A percentile compares a stretch with the other conserved stretches of the same genome.
phyloP scores from a whole-genome alignment of 306 rosid genomes.

The Quercus agrifolia region DNA sequence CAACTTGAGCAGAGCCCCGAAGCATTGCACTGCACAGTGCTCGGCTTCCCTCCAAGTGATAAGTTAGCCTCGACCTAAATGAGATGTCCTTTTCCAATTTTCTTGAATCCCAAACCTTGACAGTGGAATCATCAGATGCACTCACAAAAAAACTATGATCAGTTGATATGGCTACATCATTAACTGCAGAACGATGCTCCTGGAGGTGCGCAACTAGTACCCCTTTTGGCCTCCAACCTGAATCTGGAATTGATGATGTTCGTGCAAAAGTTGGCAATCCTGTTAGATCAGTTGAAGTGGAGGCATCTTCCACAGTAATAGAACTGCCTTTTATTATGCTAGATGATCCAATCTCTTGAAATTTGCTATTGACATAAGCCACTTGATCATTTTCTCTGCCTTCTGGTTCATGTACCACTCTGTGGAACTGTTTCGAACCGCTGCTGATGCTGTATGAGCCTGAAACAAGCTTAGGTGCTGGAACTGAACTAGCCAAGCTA shows the following conservation, averaged over 20 bases:
- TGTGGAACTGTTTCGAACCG: slow-evolving; percentile 91
- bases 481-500: slow-evolving; percentile 85
- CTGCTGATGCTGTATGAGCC: slow-evolving; percentile 71
- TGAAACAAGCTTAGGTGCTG: slow-evolving; percentile 88
- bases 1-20: slow-evolving; percentile 79
- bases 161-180: slow-evolving; percentile 82
- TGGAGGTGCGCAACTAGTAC: slow-evolving; percentile 97
- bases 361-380: slow-evolving; percentile 46
- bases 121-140: slow-evolving; percentile 93
- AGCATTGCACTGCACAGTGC: slow-evolving; percentile 84
- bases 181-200: slow-evolving; percentile 92
- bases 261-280: slow-evolving; percentile 65
- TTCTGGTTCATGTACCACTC: slow-evolving; percentile 99
- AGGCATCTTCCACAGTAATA: slow-evolving; percentile 51
- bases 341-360: slow-evolving; percentile 69
- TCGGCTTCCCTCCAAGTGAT: slow-evolving; percentile 93
- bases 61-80: slow-evolving; percentile 89
- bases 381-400: slow-evolving; percentile 77
- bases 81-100: slow-evolving; percentile 96
- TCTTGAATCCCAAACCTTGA: slow-evolving; percentile 95
- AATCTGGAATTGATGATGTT: slow-evolving; percentile 64
- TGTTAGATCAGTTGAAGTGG: slow-evolving; percentile 55
- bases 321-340: slow-evolving; percentile 53
- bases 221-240: slow-evolving; percentile 98
- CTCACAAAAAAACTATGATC: slow-evolving; percentile 91